Evolutionary conservation across 371 early-diverging fungal species (phyloP).

Genomic region (Mortierella sp.): DNA sequence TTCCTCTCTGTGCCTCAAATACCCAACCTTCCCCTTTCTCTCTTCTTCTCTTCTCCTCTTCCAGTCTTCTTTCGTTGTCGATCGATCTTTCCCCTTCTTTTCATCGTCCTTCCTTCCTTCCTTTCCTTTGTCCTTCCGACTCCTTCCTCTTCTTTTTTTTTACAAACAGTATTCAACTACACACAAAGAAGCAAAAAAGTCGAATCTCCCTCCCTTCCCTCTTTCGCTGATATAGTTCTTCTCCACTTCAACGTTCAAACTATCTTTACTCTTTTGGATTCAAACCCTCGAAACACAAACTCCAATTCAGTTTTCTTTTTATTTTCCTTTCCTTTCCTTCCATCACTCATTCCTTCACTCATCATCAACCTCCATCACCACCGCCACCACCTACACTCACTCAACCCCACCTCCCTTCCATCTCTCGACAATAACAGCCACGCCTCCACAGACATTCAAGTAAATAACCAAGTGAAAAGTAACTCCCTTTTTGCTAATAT

Average conservation of each 20-base stretch:
- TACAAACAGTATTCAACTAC: slow-evolving; percentile 1
- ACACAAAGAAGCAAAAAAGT: slow-evolving; percentile 7
- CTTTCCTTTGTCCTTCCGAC: not conserved
- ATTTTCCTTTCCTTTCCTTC: not conserved
- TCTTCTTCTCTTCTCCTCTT: not conserved
- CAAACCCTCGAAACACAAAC: slow-evolving; percentile 17
- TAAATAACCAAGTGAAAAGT: not conserved
- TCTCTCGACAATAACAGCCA: too few relatives aligned
- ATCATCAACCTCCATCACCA: not conserved
- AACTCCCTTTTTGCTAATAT: not conserved
- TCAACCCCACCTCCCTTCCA: not conserved
- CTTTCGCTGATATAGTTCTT: slow-evolving; percentile 1
- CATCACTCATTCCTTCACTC: not conserved
- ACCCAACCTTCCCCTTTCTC: not conserved
- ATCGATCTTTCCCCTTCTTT: not conserved
- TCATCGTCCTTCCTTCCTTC: not conserved
- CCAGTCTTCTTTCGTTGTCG: not conserved
- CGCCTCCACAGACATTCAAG: not conserved
- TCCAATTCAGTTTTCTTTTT: slow-evolving; percentile 5
- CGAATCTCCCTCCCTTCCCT: slow-evolving; percentile 29
- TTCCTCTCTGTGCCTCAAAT: slow-evolving; percentile 2
- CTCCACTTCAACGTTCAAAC: slow-evolving; percentile 25
- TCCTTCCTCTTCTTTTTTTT: not conserved
- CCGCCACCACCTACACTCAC: not conserved
- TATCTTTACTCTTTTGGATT: slow-evolving; percentile 9